These are phyloP conservation scores for Pythium aquatile DNA, from an alignment of 352 stramenopile species.

Conservation along the genomic window DNA sequence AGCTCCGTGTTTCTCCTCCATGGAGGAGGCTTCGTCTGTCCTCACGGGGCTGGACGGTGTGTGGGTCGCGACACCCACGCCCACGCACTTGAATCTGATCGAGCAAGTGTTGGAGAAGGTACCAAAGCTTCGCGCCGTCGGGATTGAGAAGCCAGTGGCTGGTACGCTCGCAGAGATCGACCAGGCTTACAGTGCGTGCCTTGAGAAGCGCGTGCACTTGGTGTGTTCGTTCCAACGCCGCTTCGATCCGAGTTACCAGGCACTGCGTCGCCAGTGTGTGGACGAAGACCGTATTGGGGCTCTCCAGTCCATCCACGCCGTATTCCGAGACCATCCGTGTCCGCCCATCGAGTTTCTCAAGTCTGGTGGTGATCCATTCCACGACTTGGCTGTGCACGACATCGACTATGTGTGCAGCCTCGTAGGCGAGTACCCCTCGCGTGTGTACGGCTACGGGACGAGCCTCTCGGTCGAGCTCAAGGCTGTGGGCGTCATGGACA, in stretches of 20 bases:
- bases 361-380: constrained; percentile 86
- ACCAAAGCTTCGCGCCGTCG: constrained; percentile 40
- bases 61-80: constrained; percentile 78
- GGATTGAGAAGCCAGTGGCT: constrained; percentile 76
- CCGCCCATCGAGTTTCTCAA: constrained; percentile 89
- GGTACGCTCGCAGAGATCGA: constrained; percentile 60
- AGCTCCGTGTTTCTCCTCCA: constrained; percentile 35
- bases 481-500: constrained; percentile 75
- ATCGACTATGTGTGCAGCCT: constrained; percentile 89
- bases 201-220: constrained; percentile 54
- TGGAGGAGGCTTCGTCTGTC: constrained; percentile 31
- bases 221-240: constrained; percentile 91
- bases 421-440: constrained; percentile 70
- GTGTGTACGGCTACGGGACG: constrained; percentile 83
- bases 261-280: constrained; percentile 42
- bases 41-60: constrained; percentile 45
- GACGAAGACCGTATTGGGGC: constrained; percentile 54
- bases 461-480: constrained; percentile 70
- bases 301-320: constrained; percentile 79
- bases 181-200: constrained; percentile 49
- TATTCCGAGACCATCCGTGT: constrained; percentile 90
- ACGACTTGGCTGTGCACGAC: constrained; percentile 90
- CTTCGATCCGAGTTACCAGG: constrained; percentile 89
- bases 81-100: constrained; percentile 61
- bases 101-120: constrained; percentile 23